Conservation (phyloP, 768 basidiomycete species). For the Boletus coccyginus region DNA sequence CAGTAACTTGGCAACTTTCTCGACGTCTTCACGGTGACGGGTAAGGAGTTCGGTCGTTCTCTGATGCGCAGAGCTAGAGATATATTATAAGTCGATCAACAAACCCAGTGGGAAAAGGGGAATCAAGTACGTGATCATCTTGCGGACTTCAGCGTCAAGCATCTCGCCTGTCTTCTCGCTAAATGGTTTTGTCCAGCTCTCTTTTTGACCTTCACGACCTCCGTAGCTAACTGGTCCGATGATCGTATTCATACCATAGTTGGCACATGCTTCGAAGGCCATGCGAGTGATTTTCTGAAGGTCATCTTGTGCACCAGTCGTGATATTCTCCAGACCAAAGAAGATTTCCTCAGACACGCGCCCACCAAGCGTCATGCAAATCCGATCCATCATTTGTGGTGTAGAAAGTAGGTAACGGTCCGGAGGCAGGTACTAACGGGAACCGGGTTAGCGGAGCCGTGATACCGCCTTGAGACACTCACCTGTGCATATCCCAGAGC, state of each 20-base stretch:
- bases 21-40: constrained; percentile 80
- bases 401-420: constrained; percentile 95
- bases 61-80: constrained; percentile 64
- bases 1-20: constrained; percentile 87
- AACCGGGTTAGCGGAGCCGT: constrained; percentile 8
- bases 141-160: constrained; percentile 87
- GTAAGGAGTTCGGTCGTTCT: constrained; percentile 81
- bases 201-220: constrained; percentile 77
- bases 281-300: constrained; percentile 97
- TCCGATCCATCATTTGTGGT: constrained; percentile 91
- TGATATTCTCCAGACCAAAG: constrained; percentile 89
- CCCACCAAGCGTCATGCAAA: constrained; percentile 98
- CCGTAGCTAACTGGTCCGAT: constrained; percentile 98
- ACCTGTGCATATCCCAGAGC: constrained; percentile 97
- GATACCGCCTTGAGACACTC: constrained; percentile 15
- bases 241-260: constrained; percentile 94
- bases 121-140: constrained; percentile 81
- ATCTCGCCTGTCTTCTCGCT: constrained; percentile 96
- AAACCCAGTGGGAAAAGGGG: not conserved
- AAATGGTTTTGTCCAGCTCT: constrained; percentile 95
- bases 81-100: constrained; percentile 6
- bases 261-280: constrained; percentile 94
- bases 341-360: constrained; percentile 99
- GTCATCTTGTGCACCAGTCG: constrained; percentile 97
- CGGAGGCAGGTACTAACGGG: constrained; percentile 79